A percentile compares a stretch with the other conserved stretches of the same genome.
Evolutionary conservation across 129 eudicot genomes (phyloP).

Genomic region (Smallanthus sonchifolius): DNA sequence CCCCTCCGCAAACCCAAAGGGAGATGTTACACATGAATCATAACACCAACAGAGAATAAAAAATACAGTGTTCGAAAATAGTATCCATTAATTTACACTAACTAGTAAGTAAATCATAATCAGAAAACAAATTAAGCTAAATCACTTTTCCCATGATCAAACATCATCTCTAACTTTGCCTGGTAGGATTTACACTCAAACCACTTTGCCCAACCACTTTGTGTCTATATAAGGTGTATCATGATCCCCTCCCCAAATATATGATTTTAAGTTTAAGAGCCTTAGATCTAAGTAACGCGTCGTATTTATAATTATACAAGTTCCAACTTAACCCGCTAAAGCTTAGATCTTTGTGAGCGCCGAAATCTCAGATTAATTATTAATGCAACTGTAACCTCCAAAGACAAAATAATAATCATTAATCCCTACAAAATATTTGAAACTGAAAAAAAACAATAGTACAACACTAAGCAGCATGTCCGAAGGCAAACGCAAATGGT

Average conservation of each 20-base stretch:
- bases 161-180: neutral
- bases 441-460: neutral
- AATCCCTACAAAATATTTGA: neutral
- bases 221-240: neutral
- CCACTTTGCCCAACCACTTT: neutral
- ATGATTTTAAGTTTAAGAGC: neutral
- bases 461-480: neutral
- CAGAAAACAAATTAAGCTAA: neutral
- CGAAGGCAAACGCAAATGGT: neutral
- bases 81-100: neutral
- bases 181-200: neutral
- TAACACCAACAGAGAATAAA: neutral
- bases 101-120: neutral
- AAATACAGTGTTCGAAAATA: neutral
- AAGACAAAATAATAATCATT: neutral
- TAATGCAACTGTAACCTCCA: constrained; percentile 1
- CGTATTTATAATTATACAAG: neutral
- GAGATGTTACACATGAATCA: neutral
- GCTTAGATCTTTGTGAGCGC: neutral
- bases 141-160: neutral
- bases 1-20: neutral
- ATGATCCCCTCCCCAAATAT: neutral
- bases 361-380: neutral
- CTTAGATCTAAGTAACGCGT: neutral
- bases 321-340: neutral